A percentile compares a stretch with the other conserved stretches of the same genome.
Conservation (phyloP, 2,329 filamentous ascomycete species). For the Acrocalymma vagum region DNA sequence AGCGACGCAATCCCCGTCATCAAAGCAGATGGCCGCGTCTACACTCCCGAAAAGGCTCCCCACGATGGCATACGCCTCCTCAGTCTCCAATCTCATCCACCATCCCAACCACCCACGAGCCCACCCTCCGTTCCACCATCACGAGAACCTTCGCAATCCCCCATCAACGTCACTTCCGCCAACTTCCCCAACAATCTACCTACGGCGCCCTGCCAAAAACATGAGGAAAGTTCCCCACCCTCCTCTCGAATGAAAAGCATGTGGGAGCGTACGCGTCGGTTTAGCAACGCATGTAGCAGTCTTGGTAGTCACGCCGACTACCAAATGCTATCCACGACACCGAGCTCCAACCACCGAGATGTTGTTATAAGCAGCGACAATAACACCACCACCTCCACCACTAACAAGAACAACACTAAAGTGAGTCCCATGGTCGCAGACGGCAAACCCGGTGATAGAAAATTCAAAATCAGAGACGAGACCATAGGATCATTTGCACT, state of each 20-base stretch:
- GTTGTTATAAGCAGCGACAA: no score
- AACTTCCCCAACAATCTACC: conserved; percentile 30
- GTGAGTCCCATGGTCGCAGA: no score
- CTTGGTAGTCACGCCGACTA: no score
- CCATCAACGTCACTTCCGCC: conserved; percentile 32
- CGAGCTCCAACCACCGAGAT: no score
- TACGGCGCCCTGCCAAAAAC: conserved; percentile 26
- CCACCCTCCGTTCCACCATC: conserved; percentile 21
- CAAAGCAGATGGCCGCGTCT: conserved; percentile 33
- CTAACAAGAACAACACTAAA: no score
- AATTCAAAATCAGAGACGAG: no score
- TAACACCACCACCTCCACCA: no score
- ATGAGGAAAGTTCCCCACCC: conserved; percentile 26
- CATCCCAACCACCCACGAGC: conserved; percentile 12
- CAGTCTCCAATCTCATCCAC: conserved; percentile 25
- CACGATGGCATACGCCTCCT: conserved; percentile 35
- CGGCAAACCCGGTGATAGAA: no score
- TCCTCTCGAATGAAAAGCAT: conserved; percentile 34
- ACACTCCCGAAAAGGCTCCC: conserved; percentile 41
- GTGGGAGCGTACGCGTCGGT: conserved; percentile 24
- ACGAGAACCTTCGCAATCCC: conserved; percentile 24
- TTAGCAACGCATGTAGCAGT: no score
- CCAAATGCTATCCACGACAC: no score
- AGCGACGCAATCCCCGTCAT: conserved; percentile 36
- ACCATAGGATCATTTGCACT: no score